A percentile compares a stretch with the other conserved stretches of the same genome.
Conservation (phyloP, 2,329 filamentous ascomycete genomes). For the Colletotrichum plurivorum region DNA sequence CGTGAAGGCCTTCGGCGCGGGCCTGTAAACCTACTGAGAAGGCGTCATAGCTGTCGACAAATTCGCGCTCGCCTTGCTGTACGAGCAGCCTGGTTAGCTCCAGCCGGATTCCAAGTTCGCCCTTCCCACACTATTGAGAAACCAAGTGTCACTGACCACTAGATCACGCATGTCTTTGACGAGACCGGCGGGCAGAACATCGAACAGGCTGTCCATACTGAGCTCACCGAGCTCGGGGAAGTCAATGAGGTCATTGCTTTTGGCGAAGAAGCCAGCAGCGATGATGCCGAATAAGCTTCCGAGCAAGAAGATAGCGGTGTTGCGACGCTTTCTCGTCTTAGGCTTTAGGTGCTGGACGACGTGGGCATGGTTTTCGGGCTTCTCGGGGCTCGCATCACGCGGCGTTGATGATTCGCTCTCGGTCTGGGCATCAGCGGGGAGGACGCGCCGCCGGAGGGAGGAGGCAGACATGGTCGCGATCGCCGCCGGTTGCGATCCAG, state of each 20-base stretch:
- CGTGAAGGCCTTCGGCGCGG: constrained; percentile 82
- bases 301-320: constrained; percentile 86
- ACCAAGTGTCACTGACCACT: constrained; percentile 69
- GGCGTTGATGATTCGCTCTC: constrained; percentile 41
- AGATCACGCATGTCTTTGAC: constrained; percentile 89
- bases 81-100: constrained; percentile 38
- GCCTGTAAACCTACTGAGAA: constrained; percentile 92
- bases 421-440: constrained; percentile 44
- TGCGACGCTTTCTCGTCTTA: constrained; percentile 78
- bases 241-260: constrained; percentile 89
- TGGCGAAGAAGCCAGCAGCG: constrained; percentile 91
- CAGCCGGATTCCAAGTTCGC: constrained; percentile 1
- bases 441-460: constrained; percentile 41
- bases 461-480: constrained; percentile 33
- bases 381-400: constrained; percentile 53
- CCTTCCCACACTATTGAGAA: neutral
- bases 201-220: constrained; percentile 88
- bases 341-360: constrained; percentile 55
- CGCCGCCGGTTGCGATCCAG: constrained; percentile 6
- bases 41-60: constrained; percentile 89
- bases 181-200: constrained; percentile 89
- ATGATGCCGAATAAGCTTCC: constrained; percentile 92
- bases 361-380: constrained; percentile 55
- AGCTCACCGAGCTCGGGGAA: constrained; percentile 78
- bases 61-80: constrained; percentile 86